These are phyloP conservation scores for Nematodospora valgi DNA, from an alignment of 805 yeast species.

Conservation along the genomic window DNA sequence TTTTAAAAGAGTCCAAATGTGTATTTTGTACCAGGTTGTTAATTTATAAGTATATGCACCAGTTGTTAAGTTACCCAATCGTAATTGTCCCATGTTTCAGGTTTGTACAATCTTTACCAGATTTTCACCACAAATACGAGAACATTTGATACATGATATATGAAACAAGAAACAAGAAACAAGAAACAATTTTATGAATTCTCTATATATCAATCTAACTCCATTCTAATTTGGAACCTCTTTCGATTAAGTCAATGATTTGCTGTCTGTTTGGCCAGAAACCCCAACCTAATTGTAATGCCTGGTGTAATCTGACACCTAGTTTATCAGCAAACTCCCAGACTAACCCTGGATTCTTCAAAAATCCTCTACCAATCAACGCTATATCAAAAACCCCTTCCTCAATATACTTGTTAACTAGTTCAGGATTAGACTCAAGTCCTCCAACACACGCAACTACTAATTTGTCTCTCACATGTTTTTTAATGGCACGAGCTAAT, in stretches of 20 bases:
- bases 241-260: constrained; percentile 16
- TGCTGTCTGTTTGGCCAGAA: constrained; percentile 17
- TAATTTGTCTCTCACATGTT: constrained; percentile 40
- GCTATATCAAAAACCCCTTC: constrained; percentile 46
- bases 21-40: too few species aligned
- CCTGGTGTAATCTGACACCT: constrained; percentile 37
- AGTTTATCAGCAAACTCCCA: constrained; percentile 50
- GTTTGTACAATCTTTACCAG: too few species aligned
- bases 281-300: constrained; percentile 22
- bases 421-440: constrained; percentile 25
- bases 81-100: too few species aligned
- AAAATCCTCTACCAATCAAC: constrained; percentile 43
- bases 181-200: too few species aligned
- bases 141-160: too few species aligned
- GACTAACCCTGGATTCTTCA: constrained; percentile 49
- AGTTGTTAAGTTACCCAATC: too few species aligned
- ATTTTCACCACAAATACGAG: too few species aligned
- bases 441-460: constrained; percentile 48
- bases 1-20: too few species aligned
- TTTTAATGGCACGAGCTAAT: constrained; percentile 40
- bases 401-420: constrained; percentile 40
- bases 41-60: too few species aligned
- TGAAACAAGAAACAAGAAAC: too few species aligned
- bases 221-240: constrained; percentile 10
- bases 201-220: too few species aligned